phyloP scores from a whole-genome alignment of 2,329 filamentous ascomycete species.

The Erysiphe pulchra region DNA sequence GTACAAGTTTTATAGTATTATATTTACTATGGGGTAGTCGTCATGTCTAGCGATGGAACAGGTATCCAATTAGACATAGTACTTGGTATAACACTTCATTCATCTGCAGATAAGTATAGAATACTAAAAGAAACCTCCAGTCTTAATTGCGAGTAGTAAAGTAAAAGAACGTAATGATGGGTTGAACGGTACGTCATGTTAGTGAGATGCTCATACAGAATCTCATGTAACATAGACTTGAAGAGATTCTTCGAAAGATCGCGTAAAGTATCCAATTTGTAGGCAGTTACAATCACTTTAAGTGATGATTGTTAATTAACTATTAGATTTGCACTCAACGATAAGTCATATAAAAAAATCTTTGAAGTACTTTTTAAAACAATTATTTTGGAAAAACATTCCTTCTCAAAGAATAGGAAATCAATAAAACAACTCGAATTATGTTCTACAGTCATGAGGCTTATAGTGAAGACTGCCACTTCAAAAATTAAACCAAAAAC shows the following conservation, averaged over 20 bases:
- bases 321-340: conserved; percentile 24
- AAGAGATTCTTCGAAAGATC: conserved; percentile 10
- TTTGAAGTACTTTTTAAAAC: conserved; percentile 58
- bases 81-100: conserved; percentile 1
- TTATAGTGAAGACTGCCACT: conserved; percentile 43
- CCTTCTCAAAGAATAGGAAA: conserved; percentile 28
- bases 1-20: background rate
- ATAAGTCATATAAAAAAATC: conserved; percentile 58
- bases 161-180: conserved; percentile 1
- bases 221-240: conserved; percentile 8
- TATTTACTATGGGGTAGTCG: background rate
- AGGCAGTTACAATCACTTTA: conserved; percentile 1
- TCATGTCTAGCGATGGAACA: background rate
- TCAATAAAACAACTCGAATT: conserved; percentile 34
- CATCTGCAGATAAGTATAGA: too few relatives aligned
- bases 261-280: conserved; percentile 10
- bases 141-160: background rate
- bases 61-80: conserved; percentile 3
- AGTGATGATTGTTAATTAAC: conserved; percentile 2
- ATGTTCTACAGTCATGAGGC: conserved; percentile 45
- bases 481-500: conserved; percentile 49
- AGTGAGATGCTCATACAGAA: background rate
- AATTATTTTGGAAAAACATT: conserved; percentile 38
- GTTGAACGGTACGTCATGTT: conserved; percentile 1
- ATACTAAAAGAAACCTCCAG: background rate